Base-by-base conservation (phyloP, 108 stramenopile species). In the Bacterosira constricta region DNA sequence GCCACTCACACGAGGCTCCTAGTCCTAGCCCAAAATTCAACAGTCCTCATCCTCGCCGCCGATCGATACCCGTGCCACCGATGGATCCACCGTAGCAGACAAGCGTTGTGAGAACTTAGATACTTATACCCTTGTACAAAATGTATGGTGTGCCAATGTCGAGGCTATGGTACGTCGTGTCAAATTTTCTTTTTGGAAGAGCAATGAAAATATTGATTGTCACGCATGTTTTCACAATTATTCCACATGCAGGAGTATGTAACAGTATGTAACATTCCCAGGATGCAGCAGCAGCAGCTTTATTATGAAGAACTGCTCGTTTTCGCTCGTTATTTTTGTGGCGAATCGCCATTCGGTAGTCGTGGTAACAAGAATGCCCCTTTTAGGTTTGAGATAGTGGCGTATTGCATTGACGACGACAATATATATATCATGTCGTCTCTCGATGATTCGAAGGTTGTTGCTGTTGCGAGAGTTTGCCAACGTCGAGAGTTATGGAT, bases 41-140 rank as follows among this genome's bases (percentile, higher is more conserved):
- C 67, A 23, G 62, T 69, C 35, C 11, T 77, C 29, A 64, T 94
- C 25, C 65, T 94, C 41, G 93, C 82, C 9, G 86, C 93, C 45
- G n/a, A n/a, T n/a, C n/a, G 93, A 94, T 58, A 91, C 93, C 23
- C 87, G 90, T 39, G 88, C 93, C 37, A 94, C 93, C 10, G 87
- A 81, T 35, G 85, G 64, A 18, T 74, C 70, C n/a, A 80, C 88
- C 20, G 93, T 94, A 32, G 93, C 93, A n/a, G 90, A 94, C 56
- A 86, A 81, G 27, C 57, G 61, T 11, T 88, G 87, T 52, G 83
- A 82, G 39, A 94, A 94, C 55, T 57, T 94, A 15, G 90, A 94
- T n/a, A n/a, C n/a, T n/a, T n/a, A n/a, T 63, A 52, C 32, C 11
- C 38, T 93, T 20, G 75, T 85, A 9, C n/a, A 17, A 29, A 78